Evolutionary conservation across 352 stramenopile species (phyloP).

Genomic region (Globisporangium recalcitrans): DNA sequence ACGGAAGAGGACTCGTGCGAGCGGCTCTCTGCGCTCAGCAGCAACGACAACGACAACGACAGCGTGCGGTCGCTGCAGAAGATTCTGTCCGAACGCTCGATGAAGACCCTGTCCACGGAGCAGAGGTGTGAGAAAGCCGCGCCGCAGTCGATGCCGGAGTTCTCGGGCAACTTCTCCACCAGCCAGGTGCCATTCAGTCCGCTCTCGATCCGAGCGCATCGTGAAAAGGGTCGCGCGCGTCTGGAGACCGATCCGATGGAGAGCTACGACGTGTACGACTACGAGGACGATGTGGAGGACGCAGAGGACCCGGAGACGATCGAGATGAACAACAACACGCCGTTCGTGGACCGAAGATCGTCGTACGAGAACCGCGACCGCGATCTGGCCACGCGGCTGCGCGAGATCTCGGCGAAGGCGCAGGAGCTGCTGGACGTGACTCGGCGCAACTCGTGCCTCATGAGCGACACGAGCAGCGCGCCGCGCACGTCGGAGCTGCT

Average conservation of each 20-base stretch:
- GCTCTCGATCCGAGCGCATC: conserved; percentile 42
- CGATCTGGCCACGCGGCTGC: conserved; percentile 50
- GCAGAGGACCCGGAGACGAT: conserved; percentile 23
- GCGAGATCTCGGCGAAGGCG: conserved; percentile 56
- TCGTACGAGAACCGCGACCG: conserved; percentile 39
- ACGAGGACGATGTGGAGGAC: conserved; percentile 22
- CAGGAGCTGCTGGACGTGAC: conserved; percentile 63
- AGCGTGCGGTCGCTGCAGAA: conserved; percentile 28
- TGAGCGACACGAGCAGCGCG: conserved; percentile 70
- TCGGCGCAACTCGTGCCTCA: conserved; percentile 66
- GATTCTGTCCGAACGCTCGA: conserved; percentile 18
- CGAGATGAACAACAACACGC: conserved; percentile 30
- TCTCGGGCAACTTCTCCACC: conserved; percentile 34
- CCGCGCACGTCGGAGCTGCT: conserved; percentile 56
- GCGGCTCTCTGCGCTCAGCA: conserved; percentile 41
- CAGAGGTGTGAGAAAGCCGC: conserved; percentile 7
- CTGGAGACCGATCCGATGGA: conserved; percentile 68
- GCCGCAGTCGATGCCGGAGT: conserved; percentile 24
- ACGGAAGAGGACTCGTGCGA: conserved; percentile 37
- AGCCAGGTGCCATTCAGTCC: conserved; percentile 54
- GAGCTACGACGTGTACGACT: conserved; percentile 56
- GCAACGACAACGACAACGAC: conserved; percentile 33
- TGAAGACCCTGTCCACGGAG: conserved; percentile 10
- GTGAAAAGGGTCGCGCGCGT: conserved; percentile 32
- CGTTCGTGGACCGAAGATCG: conserved; percentile 24